Conservation (phyloP, 164 flowering plant species). For the Akebia trifoliata region DNA sequence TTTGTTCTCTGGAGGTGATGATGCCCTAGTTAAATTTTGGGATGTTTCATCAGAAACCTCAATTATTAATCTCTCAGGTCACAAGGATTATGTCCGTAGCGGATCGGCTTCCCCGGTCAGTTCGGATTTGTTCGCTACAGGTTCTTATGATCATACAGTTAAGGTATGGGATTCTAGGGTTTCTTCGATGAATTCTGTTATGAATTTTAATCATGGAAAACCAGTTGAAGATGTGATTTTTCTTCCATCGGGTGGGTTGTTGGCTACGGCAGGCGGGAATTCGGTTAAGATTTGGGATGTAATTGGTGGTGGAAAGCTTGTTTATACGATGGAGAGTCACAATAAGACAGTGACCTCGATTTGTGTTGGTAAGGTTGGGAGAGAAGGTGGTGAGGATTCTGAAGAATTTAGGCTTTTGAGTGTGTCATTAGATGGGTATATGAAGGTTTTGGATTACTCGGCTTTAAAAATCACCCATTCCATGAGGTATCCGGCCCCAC, state of each 20-base stretch:
- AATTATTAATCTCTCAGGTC: constrained; percentile 45
- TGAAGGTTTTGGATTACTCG: constrained; percentile 86
- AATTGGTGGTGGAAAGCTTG: constrained; percentile 76
- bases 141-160: constrained; percentile 85
- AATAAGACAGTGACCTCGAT: constrained; percentile 86
- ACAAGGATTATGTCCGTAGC: constrained; percentile 77
- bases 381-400: constrained; percentile 31
- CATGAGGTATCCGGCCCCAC: constrained; percentile 72
- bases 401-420: constrained; percentile 60
- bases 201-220: constrained; percentile 62
- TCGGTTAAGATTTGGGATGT: constrained; percentile 90
- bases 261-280: constrained; percentile 87
- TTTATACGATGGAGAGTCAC: constrained; percentile 70
- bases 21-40: constrained; percentile 79
- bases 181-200: constrained; percentile 23
- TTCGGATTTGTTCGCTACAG: constrained; percentile 58
- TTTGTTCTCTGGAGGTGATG: constrained; percentile 82
- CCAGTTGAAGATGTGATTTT: constrained; percentile 78
- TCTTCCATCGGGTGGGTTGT: constrained; percentile 73
- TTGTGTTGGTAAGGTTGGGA: constrained; percentile 60
- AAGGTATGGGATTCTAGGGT: constrained; percentile 85
- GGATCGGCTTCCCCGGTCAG: constrained; percentile 72
- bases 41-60: constrained; percentile 57
- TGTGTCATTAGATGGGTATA: constrained; percentile 80
- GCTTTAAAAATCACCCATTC: constrained; percentile 66